These are phyloP conservation scores for Paecilomyces fulvus DNA, from an alignment of 2,329 filamentous ascomycete genomes.

Conservation along the genomic window DNA sequence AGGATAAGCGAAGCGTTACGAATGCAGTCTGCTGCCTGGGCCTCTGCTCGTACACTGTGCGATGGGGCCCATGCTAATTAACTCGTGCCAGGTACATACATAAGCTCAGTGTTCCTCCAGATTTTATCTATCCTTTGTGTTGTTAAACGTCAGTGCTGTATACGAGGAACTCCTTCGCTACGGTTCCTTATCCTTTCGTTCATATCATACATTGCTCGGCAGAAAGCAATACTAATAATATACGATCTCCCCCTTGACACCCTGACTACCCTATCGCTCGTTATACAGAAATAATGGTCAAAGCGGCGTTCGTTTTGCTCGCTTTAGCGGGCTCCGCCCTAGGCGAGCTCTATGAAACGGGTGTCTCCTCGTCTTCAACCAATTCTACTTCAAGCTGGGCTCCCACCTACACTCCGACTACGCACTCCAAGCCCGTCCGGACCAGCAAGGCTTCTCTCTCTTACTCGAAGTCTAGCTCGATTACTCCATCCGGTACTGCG, in stretches of 20 bases:
- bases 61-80: not conserved
- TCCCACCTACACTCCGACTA: not conserved
- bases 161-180: slow-evolving; percentile 39
- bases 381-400: too few relatives aligned
- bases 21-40: not conserved
- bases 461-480: slow-evolving; percentile 2
- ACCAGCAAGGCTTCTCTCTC: not conserved
- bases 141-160: slow-evolving; percentile 9
- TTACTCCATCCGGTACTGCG: not conserved
- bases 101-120: not conserved
- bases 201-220: slow-evolving; percentile 4
- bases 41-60: not conserved
- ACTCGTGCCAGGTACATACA: not conserved
- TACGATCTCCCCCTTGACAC: not conserved
- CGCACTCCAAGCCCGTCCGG: not conserved
- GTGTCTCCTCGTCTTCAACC: not conserved
- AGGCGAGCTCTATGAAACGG: slow-evolving; percentile 6
- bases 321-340: slow-evolving; percentile 11
- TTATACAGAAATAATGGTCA: slow-evolving; percentile 10
- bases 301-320: slow-evolving; percentile 10
- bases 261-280: not conserved
- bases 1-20: not conserved
- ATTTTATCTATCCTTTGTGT: slow-evolving; percentile 8
- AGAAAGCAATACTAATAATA: not conserved
- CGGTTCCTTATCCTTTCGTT: slow-evolving; percentile 31